Conservation (phyloP, 768 basidiomycete species). For the Hypholoma fasciculare region DNA sequence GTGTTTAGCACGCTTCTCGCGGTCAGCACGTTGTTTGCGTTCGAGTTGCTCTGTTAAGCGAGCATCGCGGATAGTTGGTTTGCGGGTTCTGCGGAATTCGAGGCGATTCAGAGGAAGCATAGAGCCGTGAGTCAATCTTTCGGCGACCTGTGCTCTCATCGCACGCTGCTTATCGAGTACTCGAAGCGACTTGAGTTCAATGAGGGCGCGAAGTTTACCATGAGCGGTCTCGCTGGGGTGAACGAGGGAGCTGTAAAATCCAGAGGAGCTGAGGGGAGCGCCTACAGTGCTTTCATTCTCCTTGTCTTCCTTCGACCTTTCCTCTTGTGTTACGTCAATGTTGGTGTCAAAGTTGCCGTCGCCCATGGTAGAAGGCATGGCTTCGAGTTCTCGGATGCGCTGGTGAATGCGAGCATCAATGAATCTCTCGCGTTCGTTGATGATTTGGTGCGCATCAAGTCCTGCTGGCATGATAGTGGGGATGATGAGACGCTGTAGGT, state of each 20-base stretch:
- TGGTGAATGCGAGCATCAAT: slow-evolving; percentile 89
- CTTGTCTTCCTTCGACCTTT: slow-evolving; percentile 41
- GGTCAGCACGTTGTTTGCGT: slow-evolving; percentile 86
- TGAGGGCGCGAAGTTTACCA: slow-evolving; percentile 85
- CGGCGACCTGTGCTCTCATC: slow-evolving; percentile 82
- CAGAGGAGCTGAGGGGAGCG: slow-evolving; percentile 27
- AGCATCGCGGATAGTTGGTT: slow-evolving; percentile 86
- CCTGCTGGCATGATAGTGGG: slow-evolving; percentile 91
- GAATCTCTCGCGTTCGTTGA: slow-evolving; percentile 90
- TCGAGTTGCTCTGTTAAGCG: slow-evolving; percentile 88
- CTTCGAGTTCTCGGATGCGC: slow-evolving; percentile 84
- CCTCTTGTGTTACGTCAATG: slow-evolving; percentile 36
- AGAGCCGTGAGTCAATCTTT: slow-evolving; percentile 84
- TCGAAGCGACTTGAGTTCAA: slow-evolving; percentile 89
- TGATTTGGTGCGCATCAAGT: slow-evolving; percentile 87
- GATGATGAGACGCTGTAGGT: slow-evolving; percentile 77
- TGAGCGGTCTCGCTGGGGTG: slow-evolving; percentile 67
- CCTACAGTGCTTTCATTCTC: slow-evolving; percentile 30
- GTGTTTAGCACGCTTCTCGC: slow-evolving; percentile 93
- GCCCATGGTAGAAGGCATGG: slow-evolving; percentile 76
- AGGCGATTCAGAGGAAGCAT: slow-evolving; percentile 89
- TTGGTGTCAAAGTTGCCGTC: slow-evolving; percentile 64
- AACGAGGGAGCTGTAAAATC: slow-evolving; percentile 35
- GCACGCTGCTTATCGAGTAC: slow-evolving; percentile 91
- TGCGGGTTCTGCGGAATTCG: slow-evolving; percentile 86